Evolutionary conservation across 202 grass and related monocot genomes (phyloP).

Genomic region (Eragrostis tef): DNA sequence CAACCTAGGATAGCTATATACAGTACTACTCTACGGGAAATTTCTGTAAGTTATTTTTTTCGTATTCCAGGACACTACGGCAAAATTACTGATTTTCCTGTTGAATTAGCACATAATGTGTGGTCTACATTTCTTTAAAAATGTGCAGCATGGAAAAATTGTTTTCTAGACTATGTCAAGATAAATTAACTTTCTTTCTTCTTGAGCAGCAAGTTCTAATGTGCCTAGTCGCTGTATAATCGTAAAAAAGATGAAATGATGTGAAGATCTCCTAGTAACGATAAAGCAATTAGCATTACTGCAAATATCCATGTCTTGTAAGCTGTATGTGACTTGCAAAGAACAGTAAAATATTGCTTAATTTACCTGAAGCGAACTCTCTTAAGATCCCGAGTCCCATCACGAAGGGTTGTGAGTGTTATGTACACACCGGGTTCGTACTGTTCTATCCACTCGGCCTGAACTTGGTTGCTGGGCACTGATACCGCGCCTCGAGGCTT

Average conservation of each 20-base stretch:
- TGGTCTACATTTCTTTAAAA: conserved; percentile 13
- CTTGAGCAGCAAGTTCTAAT: background rate
- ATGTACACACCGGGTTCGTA: conserved; percentile 96
- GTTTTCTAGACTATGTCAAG: background rate
- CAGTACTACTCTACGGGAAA: background rate
- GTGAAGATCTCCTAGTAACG: background rate
- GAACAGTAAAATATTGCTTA: conserved; percentile 3
- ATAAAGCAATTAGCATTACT: background rate
- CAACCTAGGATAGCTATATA: conserved; percentile 20
- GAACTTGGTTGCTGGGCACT: conserved; percentile 63
- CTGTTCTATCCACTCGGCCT: conserved; percentile 94
- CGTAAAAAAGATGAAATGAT: background rate
- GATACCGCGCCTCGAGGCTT: conserved; percentile 57
- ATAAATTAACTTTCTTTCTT: background rate
- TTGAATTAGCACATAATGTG: conserved; percentile 6
- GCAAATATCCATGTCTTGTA: background rate
- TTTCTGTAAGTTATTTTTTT: background rate
- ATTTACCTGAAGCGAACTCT: conserved; percentile 96
- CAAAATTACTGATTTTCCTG: conserved; percentile 3
- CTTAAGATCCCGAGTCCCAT: conserved; percentile 86
- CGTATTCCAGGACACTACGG: background rate
- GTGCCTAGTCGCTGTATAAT: conserved; percentile 2
- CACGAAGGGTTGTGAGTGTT: conserved; percentile 73
- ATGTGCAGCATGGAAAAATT: background rate
- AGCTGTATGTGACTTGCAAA: background rate